These are phyloP conservation scores for Starmera amethionina DNA, from an alignment of 805 yeast genomes.

Conservation along the genomic window DNA sequence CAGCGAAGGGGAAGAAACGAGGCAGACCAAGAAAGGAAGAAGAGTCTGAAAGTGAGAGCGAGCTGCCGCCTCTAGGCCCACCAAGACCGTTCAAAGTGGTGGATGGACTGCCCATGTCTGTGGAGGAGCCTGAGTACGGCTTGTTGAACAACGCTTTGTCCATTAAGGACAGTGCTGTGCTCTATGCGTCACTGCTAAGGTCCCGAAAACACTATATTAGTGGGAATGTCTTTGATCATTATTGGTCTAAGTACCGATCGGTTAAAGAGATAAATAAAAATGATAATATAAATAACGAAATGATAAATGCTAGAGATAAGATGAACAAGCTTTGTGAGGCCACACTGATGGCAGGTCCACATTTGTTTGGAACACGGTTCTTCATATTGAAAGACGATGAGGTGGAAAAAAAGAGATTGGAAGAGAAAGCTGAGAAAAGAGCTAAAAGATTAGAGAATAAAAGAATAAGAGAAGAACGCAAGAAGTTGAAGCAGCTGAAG, in stretches of 20 bases:
- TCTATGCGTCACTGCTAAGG: conserved; percentile 59
- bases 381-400: conserved; percentile 82
- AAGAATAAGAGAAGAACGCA: conserved; percentile 23
- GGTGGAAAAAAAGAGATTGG: conserved; percentile 38
- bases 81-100: conserved; percentile 55
- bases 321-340: conserved; percentile 87
- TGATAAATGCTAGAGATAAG: conserved; percentile 59
- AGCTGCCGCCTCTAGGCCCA: conserved; percentile 15
- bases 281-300: too few relatives aligned
- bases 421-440: conserved; percentile 28
- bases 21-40: conserved; percentile 12
- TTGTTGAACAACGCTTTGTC: conserved; percentile 57
- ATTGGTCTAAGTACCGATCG: conserved; percentile 64
- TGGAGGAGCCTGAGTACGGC: conserved; percentile 52
- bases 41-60: conserved; percentile 17
- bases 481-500: conserved; percentile 12
- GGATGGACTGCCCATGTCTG: conserved; percentile 60
- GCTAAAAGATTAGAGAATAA: conserved; percentile 25
- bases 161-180: conserved; percentile 61
- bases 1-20: background rate
- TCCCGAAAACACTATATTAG: conserved; percentile 65
- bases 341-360: conserved; percentile 70
- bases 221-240: conserved; percentile 61
- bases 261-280: conserved; percentile 24
- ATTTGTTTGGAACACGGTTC: conserved; percentile 62